These are phyloP conservation scores for Colletotrichum simmondsii DNA, from an alignment of 2,329 filamentous ascomycete genomes.

Conservation along the genomic window DNA sequence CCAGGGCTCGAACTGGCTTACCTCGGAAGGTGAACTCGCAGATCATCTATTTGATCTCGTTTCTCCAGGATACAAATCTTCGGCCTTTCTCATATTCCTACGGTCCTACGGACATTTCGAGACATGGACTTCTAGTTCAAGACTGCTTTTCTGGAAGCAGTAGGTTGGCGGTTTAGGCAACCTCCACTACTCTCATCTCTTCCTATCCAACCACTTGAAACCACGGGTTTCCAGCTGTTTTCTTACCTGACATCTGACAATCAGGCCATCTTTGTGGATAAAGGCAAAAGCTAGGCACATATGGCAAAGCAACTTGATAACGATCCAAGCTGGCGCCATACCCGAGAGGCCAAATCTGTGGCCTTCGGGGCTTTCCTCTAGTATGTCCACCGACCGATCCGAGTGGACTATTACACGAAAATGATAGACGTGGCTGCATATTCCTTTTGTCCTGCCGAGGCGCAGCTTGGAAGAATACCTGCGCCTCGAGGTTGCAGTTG, in stretches of 20 bases:
- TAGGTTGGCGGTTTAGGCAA: background rate
- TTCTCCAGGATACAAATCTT: background rate
- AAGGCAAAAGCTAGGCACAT: background rate
- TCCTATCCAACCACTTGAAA: background rate
- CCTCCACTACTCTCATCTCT: background rate
- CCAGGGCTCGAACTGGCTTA: background rate
- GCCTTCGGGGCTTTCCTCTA: slow-evolving; percentile 25
- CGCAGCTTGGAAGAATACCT: background rate
- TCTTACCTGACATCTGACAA: background rate
- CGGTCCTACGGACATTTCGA: background rate
- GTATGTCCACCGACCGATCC: slow-evolving; percentile 12
- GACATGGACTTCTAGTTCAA: background rate
- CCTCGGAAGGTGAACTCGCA: background rate
- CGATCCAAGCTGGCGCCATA: background rate
- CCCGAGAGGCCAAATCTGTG: slow-evolving; percentile 20
- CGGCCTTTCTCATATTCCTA: background rate
- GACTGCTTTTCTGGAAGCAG: background rate
- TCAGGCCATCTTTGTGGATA: background rate
- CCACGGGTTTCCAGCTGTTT: background rate
- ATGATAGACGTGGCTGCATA: slow-evolving; percentile 12
- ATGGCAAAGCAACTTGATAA: background rate
- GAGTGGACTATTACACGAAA: background rate
- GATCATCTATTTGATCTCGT: background rate
- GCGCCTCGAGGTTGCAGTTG: background rate
- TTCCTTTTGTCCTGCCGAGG: background rate